Conservation (phyloP, 768 basidiomycete species). For the Rhodotorula diobovata region DNA sequence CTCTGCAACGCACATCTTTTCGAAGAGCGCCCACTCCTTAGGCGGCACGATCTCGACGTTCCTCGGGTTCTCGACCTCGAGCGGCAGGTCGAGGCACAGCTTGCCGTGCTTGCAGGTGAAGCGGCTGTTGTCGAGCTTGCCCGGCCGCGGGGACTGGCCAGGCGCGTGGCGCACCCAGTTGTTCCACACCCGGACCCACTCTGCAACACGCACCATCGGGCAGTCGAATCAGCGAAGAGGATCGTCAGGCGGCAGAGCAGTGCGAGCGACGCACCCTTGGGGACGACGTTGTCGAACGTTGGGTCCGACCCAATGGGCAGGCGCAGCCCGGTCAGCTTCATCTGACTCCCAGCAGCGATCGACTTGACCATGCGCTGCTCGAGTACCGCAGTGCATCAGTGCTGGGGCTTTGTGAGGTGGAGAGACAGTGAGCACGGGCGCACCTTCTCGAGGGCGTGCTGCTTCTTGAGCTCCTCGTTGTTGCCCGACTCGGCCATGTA, state of each 20-base stretch:
- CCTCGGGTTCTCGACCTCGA: constrained; percentile 11
- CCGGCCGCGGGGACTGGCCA: constrained; percentile 57
- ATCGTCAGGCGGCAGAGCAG: too few species aligned
- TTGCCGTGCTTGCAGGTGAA: constrained; percentile 66
- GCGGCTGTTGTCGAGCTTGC: constrained; percentile 58
- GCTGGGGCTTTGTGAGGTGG: too few species aligned
- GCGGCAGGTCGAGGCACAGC: constrained; percentile 64
- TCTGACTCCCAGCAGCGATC: neutral
- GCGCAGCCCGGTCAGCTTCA: neutral
- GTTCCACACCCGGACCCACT: constrained; percentile 65
- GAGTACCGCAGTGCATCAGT: too few species aligned
- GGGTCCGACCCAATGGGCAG: neutral
- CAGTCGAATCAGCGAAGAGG: neutral
- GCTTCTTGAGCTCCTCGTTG: neutral
- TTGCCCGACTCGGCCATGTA: constrained; percentile 55
- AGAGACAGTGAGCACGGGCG: neutral
- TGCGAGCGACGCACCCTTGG: constrained; percentile 9
- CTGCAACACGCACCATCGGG: constrained; percentile 31
- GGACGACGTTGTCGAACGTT: constrained; percentile 5
- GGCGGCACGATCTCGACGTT: constrained; percentile 50
- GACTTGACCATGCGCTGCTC: constrained; percentile 20
- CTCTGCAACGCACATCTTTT: constrained; percentile 52
- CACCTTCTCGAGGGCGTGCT: constrained; percentile 23
- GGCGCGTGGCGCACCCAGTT: constrained; percentile 61
- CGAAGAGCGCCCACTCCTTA: constrained; percentile 63